These are phyloP conservation scores for Chrysanthemum lavandulifolium DNA, from an alignment of 129 eudicot genomes.

Conservation along the genomic window DNA sequence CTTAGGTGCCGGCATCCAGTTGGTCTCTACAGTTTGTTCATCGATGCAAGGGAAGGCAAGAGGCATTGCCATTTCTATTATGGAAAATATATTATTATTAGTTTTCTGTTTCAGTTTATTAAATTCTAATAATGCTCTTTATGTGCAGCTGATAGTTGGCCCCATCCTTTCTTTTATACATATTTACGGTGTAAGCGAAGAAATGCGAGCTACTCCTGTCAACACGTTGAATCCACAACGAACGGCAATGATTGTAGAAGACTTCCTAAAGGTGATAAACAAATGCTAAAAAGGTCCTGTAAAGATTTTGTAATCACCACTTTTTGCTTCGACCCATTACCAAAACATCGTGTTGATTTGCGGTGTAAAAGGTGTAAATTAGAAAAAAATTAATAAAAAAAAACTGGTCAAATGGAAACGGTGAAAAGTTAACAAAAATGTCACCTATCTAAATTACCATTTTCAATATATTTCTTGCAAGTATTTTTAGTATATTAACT, in stretches of 20 bases:
- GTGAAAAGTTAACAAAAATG: too few species aligned
- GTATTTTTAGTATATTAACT: too few species aligned
- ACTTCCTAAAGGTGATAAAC: constrained; percentile 70
- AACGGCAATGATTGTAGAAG: constrained; percentile 81
- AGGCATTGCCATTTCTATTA: not conserved
- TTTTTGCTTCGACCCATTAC: not conserved
- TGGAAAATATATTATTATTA: constrained; percentile 8
- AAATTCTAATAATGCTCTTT: constrained; percentile 13
- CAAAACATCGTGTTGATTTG: too few species aligned
- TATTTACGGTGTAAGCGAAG: constrained; percentile 73
- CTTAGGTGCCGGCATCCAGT: constrained; percentile 78
- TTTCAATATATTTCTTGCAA: not conserved
- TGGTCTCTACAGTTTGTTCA: constrained; percentile 92
- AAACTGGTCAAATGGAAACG: not conserved
- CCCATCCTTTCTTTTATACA: constrained; percentile 75
- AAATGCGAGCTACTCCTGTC: constrained; percentile 94
- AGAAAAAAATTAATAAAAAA: not conserved
- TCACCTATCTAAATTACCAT: too few species aligned
- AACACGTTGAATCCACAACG: constrained; percentile 91
- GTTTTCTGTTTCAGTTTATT: not conserved
- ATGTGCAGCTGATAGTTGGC: constrained; percentile 77
- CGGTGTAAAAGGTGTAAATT: not conserved
- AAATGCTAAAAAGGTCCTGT: not conserved
- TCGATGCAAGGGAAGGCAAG: constrained; percentile 90
- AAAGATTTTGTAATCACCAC: not conserved